phyloP scores from a whole-genome alignment of 1,139 yeast species.

The Lodderomyces parapsilosis region DNA sequence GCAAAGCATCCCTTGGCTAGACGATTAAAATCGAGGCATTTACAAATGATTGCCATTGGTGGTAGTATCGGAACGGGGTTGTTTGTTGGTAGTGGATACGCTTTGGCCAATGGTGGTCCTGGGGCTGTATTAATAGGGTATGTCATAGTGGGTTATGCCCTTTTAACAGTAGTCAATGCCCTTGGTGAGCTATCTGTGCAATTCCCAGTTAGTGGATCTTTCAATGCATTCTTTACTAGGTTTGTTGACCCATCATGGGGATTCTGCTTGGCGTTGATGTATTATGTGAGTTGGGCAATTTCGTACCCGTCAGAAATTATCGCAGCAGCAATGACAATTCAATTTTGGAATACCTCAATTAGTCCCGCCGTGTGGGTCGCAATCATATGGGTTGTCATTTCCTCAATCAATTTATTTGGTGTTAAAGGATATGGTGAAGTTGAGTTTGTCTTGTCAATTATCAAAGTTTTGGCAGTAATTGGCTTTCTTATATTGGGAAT shows the following conservation, averaged over 20 bases:
- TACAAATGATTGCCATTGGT: constrained; percentile 48
- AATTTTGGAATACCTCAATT: constrained; percentile 37
- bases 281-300: constrained; percentile 43
- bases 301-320: constrained; percentile 46
- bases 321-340: constrained; percentile 44
- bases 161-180: constrained; percentile 55
- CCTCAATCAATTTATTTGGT: constrained; percentile 41
- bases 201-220: constrained; percentile 63
- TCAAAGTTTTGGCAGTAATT: constrained; percentile 43
- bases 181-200: constrained; percentile 63
- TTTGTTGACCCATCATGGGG: constrained; percentile 68
- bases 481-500: constrained; percentile 43
- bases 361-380: constrained; percentile 48
- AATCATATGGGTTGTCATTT: constrained; percentile 36
- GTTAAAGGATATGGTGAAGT: constrained; percentile 49
- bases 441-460: constrained; percentile 39
- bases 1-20: constrained; percentile 39
- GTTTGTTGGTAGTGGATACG: constrained; percentile 68
- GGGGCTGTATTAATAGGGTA: constrained; percentile 57
- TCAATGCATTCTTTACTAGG: constrained; percentile 54
- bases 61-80: constrained; percentile 34
- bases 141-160: constrained; percentile 40
- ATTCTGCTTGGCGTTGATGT: constrained; percentile 43
- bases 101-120: constrained; percentile 69
- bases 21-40: constrained; percentile 38